A percentile compares a stretch with the other conserved stretches of the same genome.
phyloP scores from a whole-genome alignment of 345 rosid species.

The Bruguiera parviflora region DNA sequence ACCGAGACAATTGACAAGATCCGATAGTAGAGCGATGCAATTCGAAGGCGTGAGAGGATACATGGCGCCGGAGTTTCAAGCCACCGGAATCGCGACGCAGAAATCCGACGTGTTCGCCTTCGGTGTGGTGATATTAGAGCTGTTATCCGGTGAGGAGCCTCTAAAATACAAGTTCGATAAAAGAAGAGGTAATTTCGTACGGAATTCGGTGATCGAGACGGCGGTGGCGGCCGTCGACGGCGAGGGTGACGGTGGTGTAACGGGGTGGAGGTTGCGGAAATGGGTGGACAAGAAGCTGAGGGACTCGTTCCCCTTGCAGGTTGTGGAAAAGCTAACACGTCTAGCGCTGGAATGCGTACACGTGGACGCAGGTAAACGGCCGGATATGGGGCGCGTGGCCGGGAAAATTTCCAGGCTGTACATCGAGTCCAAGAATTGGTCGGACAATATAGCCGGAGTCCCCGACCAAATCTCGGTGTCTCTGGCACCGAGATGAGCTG shows the following conservation, averaged over 20 bases:
- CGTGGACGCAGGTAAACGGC: conserved; percentile 60
- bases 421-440: conserved; percentile 60
- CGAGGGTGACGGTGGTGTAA: conserved; percentile 11
- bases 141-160: conserved; percentile 77
- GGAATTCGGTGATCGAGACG: conserved; percentile 63
- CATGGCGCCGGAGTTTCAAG: conserved; percentile 78
- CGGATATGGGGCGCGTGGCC: conserved; percentile 81
- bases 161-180: conserved; percentile 53
- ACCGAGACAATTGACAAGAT: conserved; percentile 18
- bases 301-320: conserved; percentile 78
- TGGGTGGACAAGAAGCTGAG: conserved; percentile 71
- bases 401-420: conserved; percentile 68
- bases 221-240: conserved; percentile 42
- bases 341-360: conserved; percentile 70
- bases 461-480: conserved; percentile 64
- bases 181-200: conserved; percentile 34
- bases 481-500: conserved; percentile 51
- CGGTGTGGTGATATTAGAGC: conserved; percentile 74
- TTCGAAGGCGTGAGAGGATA: conserved; percentile 78
- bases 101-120: conserved; percentile 75
- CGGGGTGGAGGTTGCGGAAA: conserved; percentile 47
- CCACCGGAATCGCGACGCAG: conserved; percentile 57
- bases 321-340: conserved; percentile 49
- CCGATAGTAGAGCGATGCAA: conserved; percentile 31
- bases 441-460: conserved; percentile 27